These are phyloP conservation scores for Immersiella caudata DNA, from an alignment of 495 filamentous ascomycete species.

Conservation along the genomic window DNA sequence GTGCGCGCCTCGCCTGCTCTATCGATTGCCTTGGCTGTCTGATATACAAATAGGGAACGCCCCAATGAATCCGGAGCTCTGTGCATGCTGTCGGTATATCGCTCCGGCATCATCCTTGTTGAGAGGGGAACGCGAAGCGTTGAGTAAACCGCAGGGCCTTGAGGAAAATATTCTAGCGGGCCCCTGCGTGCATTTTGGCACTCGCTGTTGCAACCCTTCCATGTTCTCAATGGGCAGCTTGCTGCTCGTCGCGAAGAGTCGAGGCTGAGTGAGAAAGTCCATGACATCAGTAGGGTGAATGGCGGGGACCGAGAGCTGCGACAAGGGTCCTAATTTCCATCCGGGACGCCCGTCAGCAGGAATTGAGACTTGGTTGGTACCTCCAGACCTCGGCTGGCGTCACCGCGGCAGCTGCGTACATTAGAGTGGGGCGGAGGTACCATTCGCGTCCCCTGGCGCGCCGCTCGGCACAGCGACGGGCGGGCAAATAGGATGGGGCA, in stretches of 20 bases:
- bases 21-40: constrained; percentile 12
- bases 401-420: not conserved
- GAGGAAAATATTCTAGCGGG: not conserved
- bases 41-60: constrained; percentile 3
- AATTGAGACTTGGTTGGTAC: constrained; percentile 16
- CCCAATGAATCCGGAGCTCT: not conserved
- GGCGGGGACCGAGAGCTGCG: constrained; percentile 12
- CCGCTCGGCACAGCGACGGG: constrained; percentile 31
- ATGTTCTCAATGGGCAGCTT: not conserved
- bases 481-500: constrained; percentile 26
- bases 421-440: constrained; percentile 24
- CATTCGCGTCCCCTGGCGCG: constrained; percentile 18
- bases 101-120: not conserved
- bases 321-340: constrained; percentile 27
- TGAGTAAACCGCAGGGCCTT: not conserved
- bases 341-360: constrained; percentile 19
- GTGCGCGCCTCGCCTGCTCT: constrained; percentile 8
- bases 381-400: constrained; percentile 1
- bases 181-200: not conserved
- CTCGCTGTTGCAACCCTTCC: not conserved
- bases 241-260: too few relatives aligned
- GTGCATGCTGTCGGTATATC: not conserved
- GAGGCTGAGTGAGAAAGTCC: constrained; percentile 4
- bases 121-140: not conserved
- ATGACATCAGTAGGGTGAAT: constrained; percentile 33